A percentile compares a stretch with the other conserved stretches of the same genome.
phyloP scores from a whole-genome alignment of 352 stramenopile genomes.

The Globisporangium nunn region DNA sequence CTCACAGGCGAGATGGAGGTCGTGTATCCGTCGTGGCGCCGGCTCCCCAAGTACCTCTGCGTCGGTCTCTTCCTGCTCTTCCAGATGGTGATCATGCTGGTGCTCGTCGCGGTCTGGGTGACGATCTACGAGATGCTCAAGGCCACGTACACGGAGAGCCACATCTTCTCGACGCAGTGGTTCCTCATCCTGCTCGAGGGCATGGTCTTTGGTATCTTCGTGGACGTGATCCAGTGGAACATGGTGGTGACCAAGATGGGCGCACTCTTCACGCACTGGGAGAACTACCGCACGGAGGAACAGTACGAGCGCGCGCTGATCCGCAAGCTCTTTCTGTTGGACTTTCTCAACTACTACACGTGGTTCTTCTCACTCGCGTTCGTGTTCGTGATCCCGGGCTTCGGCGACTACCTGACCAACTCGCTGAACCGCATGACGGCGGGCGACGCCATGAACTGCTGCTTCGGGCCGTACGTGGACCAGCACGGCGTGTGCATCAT shows the following conservation, averaged over 20 bases:
- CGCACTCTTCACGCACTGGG: slow-evolving; percentile 79
- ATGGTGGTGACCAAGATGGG: slow-evolving; percentile 87
- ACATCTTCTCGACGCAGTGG: slow-evolving; percentile 84
- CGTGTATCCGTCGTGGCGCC: slow-evolving; percentile 62
- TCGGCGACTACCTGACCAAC: slow-evolving; percentile 82
- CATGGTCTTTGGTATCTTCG: slow-evolving; percentile 81
- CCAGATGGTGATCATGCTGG: slow-evolving; percentile 81
- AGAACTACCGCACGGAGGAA: slow-evolving; percentile 84
- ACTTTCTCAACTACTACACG: slow-evolving; percentile 90
- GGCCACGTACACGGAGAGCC: slow-evolving; percentile 59
- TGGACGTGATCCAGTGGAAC: slow-evolving; percentile 87
- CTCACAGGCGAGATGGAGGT: slow-evolving; percentile 64
- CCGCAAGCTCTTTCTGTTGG: slow-evolving; percentile 77
- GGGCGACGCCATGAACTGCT: slow-evolving; percentile 80
- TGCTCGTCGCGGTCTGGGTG: slow-evolving; percentile 81
- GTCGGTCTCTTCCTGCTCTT: slow-evolving; percentile 77
- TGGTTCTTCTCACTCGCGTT: slow-evolving; percentile 89
- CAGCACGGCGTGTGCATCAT: slow-evolving; percentile 53
- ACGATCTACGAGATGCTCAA: slow-evolving; percentile 88
- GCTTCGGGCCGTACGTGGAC: slow-evolving; percentile 81
- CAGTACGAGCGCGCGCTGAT: slow-evolving; percentile 80
- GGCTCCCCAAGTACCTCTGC: slow-evolving; percentile 68
- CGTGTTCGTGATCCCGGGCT: slow-evolving; percentile 79
- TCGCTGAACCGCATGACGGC: slow-evolving; percentile 79
- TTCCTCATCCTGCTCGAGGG: slow-evolving; percentile 76